phyloP scores from a whole-genome alignment of 306 rosid species.

The Astragalus glycyphyllos region DNA sequence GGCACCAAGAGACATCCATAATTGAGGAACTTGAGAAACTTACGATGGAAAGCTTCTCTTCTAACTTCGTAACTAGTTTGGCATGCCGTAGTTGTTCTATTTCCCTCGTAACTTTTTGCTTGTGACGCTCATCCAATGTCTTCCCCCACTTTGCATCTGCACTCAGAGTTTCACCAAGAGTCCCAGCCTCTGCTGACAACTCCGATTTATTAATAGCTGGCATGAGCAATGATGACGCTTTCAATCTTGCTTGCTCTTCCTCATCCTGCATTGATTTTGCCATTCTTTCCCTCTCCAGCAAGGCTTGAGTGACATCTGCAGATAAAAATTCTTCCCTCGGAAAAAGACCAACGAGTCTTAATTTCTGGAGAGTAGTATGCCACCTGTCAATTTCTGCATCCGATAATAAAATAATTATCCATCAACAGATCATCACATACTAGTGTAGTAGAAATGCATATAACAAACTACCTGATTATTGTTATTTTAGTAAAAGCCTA shows the following conservation, averaged over 20 bases:
- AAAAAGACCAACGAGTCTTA: constrained; percentile 93
- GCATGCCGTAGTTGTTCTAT: constrained; percentile 68
- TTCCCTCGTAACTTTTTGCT: constrained; percentile 71
- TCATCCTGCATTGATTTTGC: constrained; percentile 81
- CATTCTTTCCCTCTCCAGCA: constrained; percentile 84
- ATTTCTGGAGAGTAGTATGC: constrained; percentile 82
- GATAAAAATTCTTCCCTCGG: constrained; percentile 91
- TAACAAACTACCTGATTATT: constrained; percentile 20
- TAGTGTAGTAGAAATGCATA: constrained; percentile 12
- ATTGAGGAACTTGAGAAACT: constrained; percentile 51
- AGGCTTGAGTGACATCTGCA: constrained; percentile 72
- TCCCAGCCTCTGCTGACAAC: constrained; percentile 74
- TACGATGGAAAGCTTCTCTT: constrained; percentile 75
- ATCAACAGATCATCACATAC: constrained; percentile 25
- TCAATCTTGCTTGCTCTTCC: constrained; percentile 94
- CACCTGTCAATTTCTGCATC: constrained; percentile 90
- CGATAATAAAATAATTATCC: constrained; percentile 35
- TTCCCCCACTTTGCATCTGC: constrained; percentile 97
- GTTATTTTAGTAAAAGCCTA: constrained; percentile 31
- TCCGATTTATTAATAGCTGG: constrained; percentile 52
- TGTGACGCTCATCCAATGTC: constrained; percentile 61
- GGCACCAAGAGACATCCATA: constrained; percentile 32
- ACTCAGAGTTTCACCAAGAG: constrained; percentile 86
- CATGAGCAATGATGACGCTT: constrained; percentile 71
- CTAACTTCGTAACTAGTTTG: constrained; percentile 71